These are phyloP conservation scores for Boletus insuetus DNA, from an alignment of 768 basidiomycete genomes.

Conservation along the genomic window DNA sequence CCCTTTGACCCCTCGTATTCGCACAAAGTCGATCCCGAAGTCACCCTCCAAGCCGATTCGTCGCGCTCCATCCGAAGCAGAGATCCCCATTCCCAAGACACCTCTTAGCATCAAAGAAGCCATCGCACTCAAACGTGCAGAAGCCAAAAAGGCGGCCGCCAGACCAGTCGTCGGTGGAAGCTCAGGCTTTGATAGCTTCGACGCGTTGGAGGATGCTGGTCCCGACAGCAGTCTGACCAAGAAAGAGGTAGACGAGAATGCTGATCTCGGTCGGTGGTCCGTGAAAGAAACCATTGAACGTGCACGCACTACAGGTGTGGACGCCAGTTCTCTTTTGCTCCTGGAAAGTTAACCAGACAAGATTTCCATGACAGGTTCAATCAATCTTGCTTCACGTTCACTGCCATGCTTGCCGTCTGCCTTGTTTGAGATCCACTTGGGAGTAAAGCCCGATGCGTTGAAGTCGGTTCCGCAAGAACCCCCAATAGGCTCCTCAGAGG, in stretches of 20 bases:
- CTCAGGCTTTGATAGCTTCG: constrained; percentile 35
- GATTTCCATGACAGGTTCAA: constrained; percentile 51
- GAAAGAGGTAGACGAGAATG: constrained; percentile 45
- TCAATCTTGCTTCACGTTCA: constrained; percentile 74
- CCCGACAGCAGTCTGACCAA: constrained; percentile 28
- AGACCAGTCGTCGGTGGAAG: constrained; percentile 26
- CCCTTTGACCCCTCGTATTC: constrained; percentile 30
- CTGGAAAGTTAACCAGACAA: constrained; percentile 45
- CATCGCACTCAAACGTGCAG: constrained; percentile 75
- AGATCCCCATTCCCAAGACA: constrained; percentile 30
- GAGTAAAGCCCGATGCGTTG: constrained; percentile 67
- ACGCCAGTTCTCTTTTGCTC: constrained; percentile 30
- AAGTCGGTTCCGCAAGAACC: constrained; percentile 65
- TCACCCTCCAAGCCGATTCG: constrained; percentile 32
- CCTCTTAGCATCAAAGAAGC: constrained; percentile 65
- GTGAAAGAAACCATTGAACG: constrained; percentile 75
- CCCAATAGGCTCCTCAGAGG: constrained; percentile 38
- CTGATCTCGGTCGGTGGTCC: constrained; percentile 58
- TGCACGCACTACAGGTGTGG: constrained; percentile 71
- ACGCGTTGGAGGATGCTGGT: constrained; percentile 48
- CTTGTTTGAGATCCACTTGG: constrained; percentile 78
- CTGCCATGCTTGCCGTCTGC: constrained; percentile 73
- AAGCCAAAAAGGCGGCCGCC: constrained; percentile 59
- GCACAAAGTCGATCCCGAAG: constrained; percentile 38
- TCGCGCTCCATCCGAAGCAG: constrained; percentile 21